These are phyloP conservation scores for Balansia obtecta DNA, from an alignment of 2,329 filamentous ascomycete species.

Conservation along the genomic window DNA sequence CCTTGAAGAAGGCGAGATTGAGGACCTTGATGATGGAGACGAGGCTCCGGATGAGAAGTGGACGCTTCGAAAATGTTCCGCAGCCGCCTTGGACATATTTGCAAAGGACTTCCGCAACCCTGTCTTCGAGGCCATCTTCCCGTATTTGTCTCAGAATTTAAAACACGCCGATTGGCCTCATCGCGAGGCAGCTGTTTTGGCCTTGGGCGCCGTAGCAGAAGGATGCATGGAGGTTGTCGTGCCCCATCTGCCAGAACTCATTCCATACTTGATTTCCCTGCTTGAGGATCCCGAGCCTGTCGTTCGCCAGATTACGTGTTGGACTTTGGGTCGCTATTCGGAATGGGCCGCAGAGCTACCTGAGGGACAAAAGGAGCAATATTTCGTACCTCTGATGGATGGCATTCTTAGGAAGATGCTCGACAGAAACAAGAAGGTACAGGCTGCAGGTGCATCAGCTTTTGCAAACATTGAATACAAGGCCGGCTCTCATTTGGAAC, in stretches of 20 bases:
- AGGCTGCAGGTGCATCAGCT: constrained; percentile 89
- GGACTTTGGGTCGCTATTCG: constrained; percentile 90
- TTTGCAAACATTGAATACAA: constrained; percentile 96
- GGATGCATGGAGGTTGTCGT: constrained; percentile 84
- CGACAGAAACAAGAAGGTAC: constrained; percentile 94
- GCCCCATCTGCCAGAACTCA: constrained; percentile 79
- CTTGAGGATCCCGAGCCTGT: constrained; percentile 78
- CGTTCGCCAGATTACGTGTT: constrained; percentile 93
- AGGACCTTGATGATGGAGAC: constrained; percentile 62
- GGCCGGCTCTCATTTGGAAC: constrained; percentile 65
- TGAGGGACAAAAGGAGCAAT: constrained; percentile 57
- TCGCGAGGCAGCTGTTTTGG: constrained; percentile 86
- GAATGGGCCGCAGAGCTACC: constrained; percentile 74
- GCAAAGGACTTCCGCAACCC: constrained; percentile 78
- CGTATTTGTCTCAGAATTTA: constrained; percentile 83
- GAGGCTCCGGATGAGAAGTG: constrained; percentile 85
- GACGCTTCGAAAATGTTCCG: constrained; percentile 95
- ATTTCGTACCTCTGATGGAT: constrained; percentile 94
- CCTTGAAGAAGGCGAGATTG: constrained; percentile 79
- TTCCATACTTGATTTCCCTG: constrained; percentile 80
- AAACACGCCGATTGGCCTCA: constrained; percentile 83
- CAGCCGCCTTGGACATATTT: constrained; percentile 87
- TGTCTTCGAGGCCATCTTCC: constrained; percentile 84
- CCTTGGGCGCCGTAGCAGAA: constrained; percentile 86
- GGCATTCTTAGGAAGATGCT: constrained; percentile 90